Evolutionary conservation across 2,329 filamentous ascomycete genomes (phyloP).

Genomic region (Simplicillium aogashimaense): DNA sequence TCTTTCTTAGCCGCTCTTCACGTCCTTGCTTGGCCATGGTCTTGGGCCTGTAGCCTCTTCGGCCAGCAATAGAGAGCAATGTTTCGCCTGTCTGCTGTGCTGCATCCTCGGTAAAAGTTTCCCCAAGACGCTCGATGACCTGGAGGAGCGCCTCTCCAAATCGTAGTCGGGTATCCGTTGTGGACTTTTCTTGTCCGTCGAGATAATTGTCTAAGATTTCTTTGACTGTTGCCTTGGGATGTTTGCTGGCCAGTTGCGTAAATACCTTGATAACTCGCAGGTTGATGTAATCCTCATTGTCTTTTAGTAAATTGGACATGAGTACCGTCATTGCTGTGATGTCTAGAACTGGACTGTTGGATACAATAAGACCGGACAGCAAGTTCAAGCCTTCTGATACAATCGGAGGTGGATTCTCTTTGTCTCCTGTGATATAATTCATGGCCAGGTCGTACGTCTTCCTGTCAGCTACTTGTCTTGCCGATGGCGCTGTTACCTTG

Average conservation of each 20-base stretch:
- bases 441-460: slow-evolving; percentile 53
- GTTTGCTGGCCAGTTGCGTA: slow-evolving; percentile 47
- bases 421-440: slow-evolving; percentile 47
- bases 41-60: slow-evolving; percentile 50
- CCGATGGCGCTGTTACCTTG: slow-evolving; percentile 25
- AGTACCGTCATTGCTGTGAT: slow-evolving; percentile 55
- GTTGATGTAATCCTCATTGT: slow-evolving; percentile 63
- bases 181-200: slow-evolving; percentile 47
- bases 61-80: slow-evolving; percentile 53
- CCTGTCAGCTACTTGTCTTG: slow-evolving; percentile 46
- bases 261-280: slow-evolving; percentile 58
- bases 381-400: slow-evolving; percentile 55
- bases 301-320: slow-evolving; percentile 52
- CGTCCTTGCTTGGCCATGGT: slow-evolving; percentile 46
- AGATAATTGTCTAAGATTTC: slow-evolving; percentile 60
- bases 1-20: slow-evolving; percentile 35
- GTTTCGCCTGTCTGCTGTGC: slow-evolving; percentile 44
- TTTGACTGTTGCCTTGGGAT: slow-evolving; percentile 50
- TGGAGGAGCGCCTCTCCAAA: slow-evolving; percentile 59
- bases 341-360: slow-evolving; percentile 50
- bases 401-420: slow-evolving; percentile 56
- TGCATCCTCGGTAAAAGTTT: slow-evolving; percentile 42
- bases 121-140: slow-evolving; percentile 50
- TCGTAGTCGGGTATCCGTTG: slow-evolving; percentile 54
- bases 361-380: slow-evolving; percentile 44